Evolutionary conservation across 192 early-diverging fungal genomes (phyloP).

Genomic region (Coemansia sp.): DNA sequence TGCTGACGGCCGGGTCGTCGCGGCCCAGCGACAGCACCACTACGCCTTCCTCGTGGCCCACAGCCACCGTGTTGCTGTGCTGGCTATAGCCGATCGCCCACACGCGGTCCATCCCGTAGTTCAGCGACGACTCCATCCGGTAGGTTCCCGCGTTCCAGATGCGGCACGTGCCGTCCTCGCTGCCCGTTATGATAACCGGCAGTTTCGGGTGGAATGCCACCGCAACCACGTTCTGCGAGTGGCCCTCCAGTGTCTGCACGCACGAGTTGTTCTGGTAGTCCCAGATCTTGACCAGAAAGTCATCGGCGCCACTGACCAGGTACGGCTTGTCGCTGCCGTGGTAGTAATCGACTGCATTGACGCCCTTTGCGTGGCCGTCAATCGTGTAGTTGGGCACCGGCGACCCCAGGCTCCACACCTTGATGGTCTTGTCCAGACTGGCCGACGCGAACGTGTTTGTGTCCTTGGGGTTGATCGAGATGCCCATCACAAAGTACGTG

Average conservation of each 20-base stretch:
- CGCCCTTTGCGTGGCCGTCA: conserved; percentile 95
- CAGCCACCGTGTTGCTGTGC: conserved; percentile 86
- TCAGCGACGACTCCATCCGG: conserved; percentile 91
- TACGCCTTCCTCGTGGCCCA: conserved; percentile 95
- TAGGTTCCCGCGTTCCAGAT: conserved; percentile 98
- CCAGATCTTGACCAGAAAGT: conserved; percentile 95
- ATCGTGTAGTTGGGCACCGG: conserved; percentile 92
- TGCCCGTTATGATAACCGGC: conserved; percentile 92
- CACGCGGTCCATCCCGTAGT: conserved; percentile 96
- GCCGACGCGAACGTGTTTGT: conserved; percentile 98
- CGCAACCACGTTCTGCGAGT: conserved; percentile 88
- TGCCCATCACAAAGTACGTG: conserved; percentile 94
- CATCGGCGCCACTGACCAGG: conserved; percentile 91
- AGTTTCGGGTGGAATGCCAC: conserved; percentile 92
- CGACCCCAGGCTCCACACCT: conserved; percentile 96
- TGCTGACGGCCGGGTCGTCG: conserved; percentile 93
- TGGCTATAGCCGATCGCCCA: conserved; percentile 88
- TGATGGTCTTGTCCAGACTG: conserved; percentile 91
- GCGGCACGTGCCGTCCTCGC: conserved; percentile 91
- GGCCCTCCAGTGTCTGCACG: conserved; percentile 97
- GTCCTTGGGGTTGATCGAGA: conserved; percentile 98
- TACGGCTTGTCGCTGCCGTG: conserved; percentile 98
- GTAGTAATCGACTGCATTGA: conserved; percentile 98
- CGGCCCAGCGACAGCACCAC: conserved; percentile 94
- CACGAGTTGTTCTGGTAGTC: conserved; percentile 99